Evolutionary conservation across 1,284 basidiomycete genomes (phyloP).

Genomic region (Tilletia indica): DNA sequence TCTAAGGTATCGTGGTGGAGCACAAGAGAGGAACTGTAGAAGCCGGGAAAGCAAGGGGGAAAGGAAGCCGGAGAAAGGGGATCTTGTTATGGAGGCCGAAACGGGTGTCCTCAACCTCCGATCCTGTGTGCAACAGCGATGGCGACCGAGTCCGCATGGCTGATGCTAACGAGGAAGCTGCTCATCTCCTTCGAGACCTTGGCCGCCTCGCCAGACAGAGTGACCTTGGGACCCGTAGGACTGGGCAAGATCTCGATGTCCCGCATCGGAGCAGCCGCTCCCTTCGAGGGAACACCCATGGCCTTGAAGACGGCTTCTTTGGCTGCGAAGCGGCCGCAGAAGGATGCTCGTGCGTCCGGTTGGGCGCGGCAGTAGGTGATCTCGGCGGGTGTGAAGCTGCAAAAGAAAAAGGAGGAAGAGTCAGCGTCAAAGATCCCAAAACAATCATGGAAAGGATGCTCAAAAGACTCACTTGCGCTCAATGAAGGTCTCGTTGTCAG

Average conservation of each 20-base stretch:
- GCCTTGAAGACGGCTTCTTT: slow-evolving; percentile 99
- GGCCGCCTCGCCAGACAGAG: slow-evolving; percentile 61
- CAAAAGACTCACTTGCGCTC: slow-evolving; percentile 65
- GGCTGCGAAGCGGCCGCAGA: slow-evolving; percentile 93
- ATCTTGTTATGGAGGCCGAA: not conserved
- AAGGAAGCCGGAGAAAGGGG: not conserved
- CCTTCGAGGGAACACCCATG: slow-evolving; percentile 84
- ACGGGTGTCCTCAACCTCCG: not conserved
- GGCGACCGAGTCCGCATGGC: slow-evolving; percentile 63
- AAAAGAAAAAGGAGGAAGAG: not conserved
- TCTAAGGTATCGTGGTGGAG: not conserved
- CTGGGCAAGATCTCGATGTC: slow-evolving; percentile 90
- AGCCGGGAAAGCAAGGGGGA: not conserved
- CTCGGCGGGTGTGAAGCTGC: slow-evolving; percentile 79
- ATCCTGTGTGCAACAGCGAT: slow-evolving; percentile 43
- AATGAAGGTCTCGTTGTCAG: slow-evolving; percentile 83
- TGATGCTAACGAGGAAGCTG: slow-evolving; percentile 81
- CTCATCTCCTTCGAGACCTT: slow-evolving; percentile 54
- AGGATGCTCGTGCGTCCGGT: slow-evolving; percentile 81
- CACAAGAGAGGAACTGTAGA: not conserved
- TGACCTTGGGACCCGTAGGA: slow-evolving; percentile 67
- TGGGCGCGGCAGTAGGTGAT: slow-evolving; percentile 82
- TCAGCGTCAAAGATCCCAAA: not conserved
- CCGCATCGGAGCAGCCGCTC: slow-evolving; percentile 86
- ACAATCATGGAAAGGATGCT: not conserved